Evolutionary conservation across 2,329 filamentous ascomycete genomes (phyloP).

Genomic region (Stachybotrys chlorohalonatus): DNA sequence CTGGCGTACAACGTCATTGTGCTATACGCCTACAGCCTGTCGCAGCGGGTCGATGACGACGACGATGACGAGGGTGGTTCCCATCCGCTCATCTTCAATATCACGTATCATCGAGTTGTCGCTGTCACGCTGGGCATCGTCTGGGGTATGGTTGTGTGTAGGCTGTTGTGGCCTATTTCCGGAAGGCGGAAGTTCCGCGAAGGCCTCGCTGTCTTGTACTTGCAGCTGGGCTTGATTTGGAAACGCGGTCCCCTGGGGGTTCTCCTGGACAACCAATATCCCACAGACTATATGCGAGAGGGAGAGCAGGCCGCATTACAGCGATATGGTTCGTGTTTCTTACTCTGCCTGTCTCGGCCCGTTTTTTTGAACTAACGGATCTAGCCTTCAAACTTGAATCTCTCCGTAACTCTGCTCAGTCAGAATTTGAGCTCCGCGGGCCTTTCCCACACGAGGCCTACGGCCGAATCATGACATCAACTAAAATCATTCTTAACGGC

Average conservation of each 20-base stretch:
- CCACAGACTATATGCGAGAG: slow-evolving; percentile 71
- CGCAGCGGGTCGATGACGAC: slow-evolving; percentile 68
- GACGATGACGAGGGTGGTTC: slow-evolving; percentile 84
- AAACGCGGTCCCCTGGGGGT: slow-evolving; percentile 80
- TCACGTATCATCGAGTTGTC: slow-evolving; percentile 78
- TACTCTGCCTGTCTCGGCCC: not conserved
- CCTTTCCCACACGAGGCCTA: slow-evolving; percentile 74
- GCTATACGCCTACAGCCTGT: slow-evolving; percentile 86
- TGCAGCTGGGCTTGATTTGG: slow-evolving; percentile 95
- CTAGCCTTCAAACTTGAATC: slow-evolving; percentile 61
- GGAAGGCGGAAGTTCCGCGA: slow-evolving; percentile 82
- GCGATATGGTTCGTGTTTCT: slow-evolving; percentile 46
- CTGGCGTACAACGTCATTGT: slow-evolving; percentile 94
- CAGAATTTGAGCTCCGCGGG: slow-evolving; percentile 80
- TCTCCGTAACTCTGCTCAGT: slow-evolving; percentile 63
- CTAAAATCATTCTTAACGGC: slow-evolving; percentile 77
- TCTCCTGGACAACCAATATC: slow-evolving; percentile 50
- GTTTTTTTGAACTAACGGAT: not conserved
- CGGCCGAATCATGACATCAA: slow-evolving; percentile 66
- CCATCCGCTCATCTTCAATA: slow-evolving; percentile 77
- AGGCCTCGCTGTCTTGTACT: slow-evolving; percentile 80
- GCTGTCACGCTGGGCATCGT: slow-evolving; percentile 79
- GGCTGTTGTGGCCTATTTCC: slow-evolving; percentile 88
- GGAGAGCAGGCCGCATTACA: slow-evolving; percentile 82
- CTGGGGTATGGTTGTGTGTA: slow-evolving; percentile 86